Base-by-base conservation (phyloP, 2,329 filamentous ascomycete genomes). In the Microthyrium microscopicum region DNA sequence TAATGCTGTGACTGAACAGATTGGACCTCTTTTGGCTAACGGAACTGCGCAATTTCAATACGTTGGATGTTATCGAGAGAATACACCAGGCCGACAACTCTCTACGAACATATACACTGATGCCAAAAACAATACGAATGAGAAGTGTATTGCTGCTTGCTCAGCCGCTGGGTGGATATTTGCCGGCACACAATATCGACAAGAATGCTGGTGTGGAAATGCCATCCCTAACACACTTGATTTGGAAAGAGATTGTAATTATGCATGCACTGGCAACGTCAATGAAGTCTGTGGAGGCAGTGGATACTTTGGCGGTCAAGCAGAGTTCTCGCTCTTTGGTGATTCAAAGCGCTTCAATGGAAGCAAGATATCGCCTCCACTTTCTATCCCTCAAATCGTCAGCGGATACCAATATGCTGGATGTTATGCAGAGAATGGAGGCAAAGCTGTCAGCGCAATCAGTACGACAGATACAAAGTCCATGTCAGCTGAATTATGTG, bases 161-260 rank as follows among this genome's bases (percentile, higher is more conserved):
- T 49, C 47, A 1, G 43, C 35, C 0, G 44, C 41, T 4, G 49
- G 51, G 1, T 54, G 52, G 9, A 42, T 45, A 0, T 67, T 64
- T 40, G 66, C 64, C 5, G 65, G 56, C 2, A 64, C 60, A 0
- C 54, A 68, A 33, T 69, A 68, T 39, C 50, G 33, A 8, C 33
- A 50, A 9, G 66, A 72, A 42, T 70, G 67, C 43, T 72, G 67
- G 68, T 64, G 53, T 13, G 68, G 68, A 2, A 58, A 59, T 18
- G 55, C 42, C 0, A 55, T 66, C 17, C 66, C 66, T 0, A 50
- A 44, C 0, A 44, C 54, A 9, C 50, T 60, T 40, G 62, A 64
- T 1, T 50, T 50, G 13, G 58, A 64, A 1, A 38, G 32, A 5
- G 40, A 67, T 39, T 72, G 68, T 50, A 64, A 65, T 48, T 69